Percentiles rank a stretch among this genome's conserved stretches.
phyloP scores from a whole-genome alignment of 192 early-diverging fungal genomes.

The Coemansia sp. region DNA sequence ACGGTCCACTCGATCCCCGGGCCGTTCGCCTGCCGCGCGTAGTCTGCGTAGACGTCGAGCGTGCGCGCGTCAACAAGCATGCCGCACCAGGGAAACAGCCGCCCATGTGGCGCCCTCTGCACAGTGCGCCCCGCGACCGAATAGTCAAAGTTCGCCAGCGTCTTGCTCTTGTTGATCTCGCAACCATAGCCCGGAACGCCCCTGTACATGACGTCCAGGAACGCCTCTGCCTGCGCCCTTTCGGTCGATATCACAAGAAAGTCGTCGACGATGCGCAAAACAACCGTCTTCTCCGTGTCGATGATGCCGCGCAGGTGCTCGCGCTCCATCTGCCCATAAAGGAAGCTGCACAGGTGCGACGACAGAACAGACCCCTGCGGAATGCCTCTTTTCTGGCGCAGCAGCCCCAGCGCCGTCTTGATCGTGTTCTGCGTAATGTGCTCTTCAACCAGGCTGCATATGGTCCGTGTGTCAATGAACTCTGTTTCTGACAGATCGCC shows the following conservation, averaged over 20 bases:
- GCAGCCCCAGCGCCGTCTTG: conserved; percentile 60
- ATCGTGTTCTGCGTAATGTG: conserved; percentile 72
- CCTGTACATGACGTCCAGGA: conserved; percentile 61
- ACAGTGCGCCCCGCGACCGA: conserved; percentile 33
- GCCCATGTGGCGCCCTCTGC: conserved; percentile 19
- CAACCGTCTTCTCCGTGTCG: conserved; percentile 51
- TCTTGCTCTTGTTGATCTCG: conserved; percentile 72
- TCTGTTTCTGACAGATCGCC: conserved; percentile 71
- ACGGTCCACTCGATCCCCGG: conserved; percentile 54
- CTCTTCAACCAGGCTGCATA: conserved; percentile 57
- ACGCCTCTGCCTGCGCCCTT: conserved; percentile 49
- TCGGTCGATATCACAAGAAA: conserved; percentile 75
- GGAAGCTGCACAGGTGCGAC: conserved; percentile 83
- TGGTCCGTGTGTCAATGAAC: conserved; percentile 52
- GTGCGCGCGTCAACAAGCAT: conserved; percentile 66
- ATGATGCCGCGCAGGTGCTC: conserved; percentile 53
- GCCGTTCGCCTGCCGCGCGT: conserved; percentile 53
- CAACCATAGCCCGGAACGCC: conserved; percentile 75
- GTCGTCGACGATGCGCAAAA: conserved; percentile 82
- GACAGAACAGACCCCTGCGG: conserved; percentile 92
- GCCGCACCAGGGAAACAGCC: conserved; percentile 70
- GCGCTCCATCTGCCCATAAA: conserved; percentile 75
- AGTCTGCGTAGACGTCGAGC: conserved; percentile 72
- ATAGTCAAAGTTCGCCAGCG: conserved; percentile 73
- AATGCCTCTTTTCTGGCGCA: conserved; percentile 75